Percentiles rank a stretch among this genome's conserved stretches.
Evolutionary conservation across 192 early-diverging fungal genomes (phyloP).

Genomic region (Linderina pennispora): DNA sequence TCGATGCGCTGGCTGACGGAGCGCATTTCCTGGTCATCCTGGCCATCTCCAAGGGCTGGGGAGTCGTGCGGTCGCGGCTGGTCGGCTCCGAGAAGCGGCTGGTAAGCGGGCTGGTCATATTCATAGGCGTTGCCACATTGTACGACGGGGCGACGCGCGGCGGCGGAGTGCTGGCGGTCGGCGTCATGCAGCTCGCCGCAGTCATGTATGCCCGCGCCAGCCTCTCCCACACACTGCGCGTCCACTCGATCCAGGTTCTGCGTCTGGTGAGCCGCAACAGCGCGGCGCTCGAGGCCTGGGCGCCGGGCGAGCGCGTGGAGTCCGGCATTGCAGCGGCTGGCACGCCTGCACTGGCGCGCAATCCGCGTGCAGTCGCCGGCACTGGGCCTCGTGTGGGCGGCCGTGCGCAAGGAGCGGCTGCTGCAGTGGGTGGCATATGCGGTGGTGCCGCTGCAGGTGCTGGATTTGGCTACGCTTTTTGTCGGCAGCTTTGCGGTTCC

Average conservation of each 20-base stretch:
- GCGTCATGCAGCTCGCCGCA: slow-evolving; percentile 18
- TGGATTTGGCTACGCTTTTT: slow-evolving; percentile 12
- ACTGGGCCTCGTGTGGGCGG: slow-evolving; percentile 33
- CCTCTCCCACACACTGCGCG: slow-evolving; percentile 21
- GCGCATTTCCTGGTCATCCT: slow-evolving; percentile 22
- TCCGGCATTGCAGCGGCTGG: no score
- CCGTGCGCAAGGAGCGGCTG: slow-evolving; percentile 27
- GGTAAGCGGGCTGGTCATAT: slow-evolving; percentile 29
- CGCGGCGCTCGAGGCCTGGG: slow-evolving; percentile 19
- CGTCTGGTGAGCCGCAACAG: slow-evolving; percentile 35
- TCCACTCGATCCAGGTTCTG: slow-evolving; percentile 27
- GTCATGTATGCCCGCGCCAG: slow-evolving; percentile 25
- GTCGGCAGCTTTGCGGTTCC: slow-evolving; percentile 26
- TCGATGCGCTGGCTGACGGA: slow-evolving; percentile 34
- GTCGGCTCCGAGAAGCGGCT: slow-evolving; percentile 35
- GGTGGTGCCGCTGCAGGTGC: slow-evolving; percentile 22
- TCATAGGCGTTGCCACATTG: slow-evolving; percentile 22
- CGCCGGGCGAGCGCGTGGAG: no score
- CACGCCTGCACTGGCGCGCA: no score
- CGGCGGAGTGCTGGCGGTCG: slow-evolving; percentile 34
- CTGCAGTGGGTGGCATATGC: slow-evolving; percentile 1
- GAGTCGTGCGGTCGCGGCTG: slow-evolving; percentile 30
- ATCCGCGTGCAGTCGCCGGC: no score
- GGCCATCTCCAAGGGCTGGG: slow-evolving; percentile 42
- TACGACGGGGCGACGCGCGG: slow-evolving; percentile 40